Conservation (phyloP, 164 flowering plant genomes). For the Paratinospora sagittata region DNA sequence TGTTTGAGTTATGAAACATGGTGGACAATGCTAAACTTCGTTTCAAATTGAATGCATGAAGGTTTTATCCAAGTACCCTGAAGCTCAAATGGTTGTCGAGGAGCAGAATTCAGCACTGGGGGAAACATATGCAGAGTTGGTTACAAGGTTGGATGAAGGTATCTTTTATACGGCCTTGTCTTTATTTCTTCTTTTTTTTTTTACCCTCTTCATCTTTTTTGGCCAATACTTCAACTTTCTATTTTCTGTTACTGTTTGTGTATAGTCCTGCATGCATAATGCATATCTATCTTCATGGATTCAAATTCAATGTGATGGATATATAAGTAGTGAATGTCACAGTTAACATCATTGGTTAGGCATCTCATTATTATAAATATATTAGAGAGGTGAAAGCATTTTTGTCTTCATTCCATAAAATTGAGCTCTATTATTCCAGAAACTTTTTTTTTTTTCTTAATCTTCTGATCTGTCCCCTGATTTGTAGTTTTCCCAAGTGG, state of each 20-base stretch:
- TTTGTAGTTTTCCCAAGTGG: not conserved
- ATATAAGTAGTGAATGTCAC: not conserved
- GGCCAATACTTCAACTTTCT: not conserved
- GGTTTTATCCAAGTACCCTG: conserved; percentile 81
- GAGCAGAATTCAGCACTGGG: conserved; percentile 57
- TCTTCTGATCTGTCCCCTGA: not conserved
- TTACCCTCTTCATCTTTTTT: not conserved
- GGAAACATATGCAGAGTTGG: conserved; percentile 53
- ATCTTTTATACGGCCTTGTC: not conserved
- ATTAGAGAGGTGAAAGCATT: not conserved
- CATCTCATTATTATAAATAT: not conserved
- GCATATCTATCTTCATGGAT: conserved; percentile 1
- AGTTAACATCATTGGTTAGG: not conserved
- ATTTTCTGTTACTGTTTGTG: not conserved
- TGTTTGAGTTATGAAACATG: not conserved
- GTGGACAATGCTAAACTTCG: not conserved
- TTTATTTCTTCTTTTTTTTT: not conserved
- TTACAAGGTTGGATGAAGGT: conserved; percentile 77
- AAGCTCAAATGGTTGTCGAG: conserved; percentile 50
- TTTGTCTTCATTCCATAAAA: not conserved
- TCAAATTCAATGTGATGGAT: not conserved
- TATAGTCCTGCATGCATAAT: not conserved
- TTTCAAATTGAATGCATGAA: conserved; percentile 22
- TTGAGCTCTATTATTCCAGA: not conserved
- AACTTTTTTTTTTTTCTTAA: not conserved